A percentile compares a stretch with the other conserved stretches of the same genome.
Evolutionary conservation across 768 basidiomycete genomes (phyloP).

Genomic region (Dendrothele bispora): DNA sequence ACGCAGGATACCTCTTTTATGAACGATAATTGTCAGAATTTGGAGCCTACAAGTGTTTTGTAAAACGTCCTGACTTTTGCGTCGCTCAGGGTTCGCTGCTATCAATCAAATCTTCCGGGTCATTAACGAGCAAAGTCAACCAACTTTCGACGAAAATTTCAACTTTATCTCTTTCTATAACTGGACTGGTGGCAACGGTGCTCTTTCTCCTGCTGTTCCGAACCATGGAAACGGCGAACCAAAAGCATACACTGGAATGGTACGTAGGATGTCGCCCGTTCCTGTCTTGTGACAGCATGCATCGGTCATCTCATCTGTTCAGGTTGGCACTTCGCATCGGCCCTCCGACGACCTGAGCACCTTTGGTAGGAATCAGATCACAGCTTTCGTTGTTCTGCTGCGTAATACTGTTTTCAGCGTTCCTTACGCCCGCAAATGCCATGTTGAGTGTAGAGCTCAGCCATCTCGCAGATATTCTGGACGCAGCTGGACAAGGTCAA

Average conservation of each 20-base stretch:
- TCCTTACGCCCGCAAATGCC: conserved; percentile 77
- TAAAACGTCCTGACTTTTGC: conserved; percentile 5
- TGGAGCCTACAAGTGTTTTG: not conserved
- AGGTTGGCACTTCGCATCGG: conserved; percentile 75
- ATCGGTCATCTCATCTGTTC: conserved; percentile 14
- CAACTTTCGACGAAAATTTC: conserved; percentile 67
- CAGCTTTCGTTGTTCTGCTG: not conserved
- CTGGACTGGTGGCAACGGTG: conserved; percentile 73
- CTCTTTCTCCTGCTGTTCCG: conserved; percentile 60
- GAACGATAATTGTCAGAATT: conserved; percentile 63
- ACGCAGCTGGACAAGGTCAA: conserved; percentile 43
- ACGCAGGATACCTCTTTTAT: conserved; percentile 74
- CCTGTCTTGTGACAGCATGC: no score
- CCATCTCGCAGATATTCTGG: conserved; percentile 60
- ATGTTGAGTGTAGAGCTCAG: conserved; percentile 76
- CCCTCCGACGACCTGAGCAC: conserved; percentile 75
- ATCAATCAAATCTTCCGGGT: conserved; percentile 74
- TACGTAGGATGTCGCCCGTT: conserved; percentile 37
- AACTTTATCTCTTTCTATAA: conserved; percentile 79
- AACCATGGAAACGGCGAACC: conserved; percentile 78
- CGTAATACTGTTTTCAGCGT: conserved; percentile 42
- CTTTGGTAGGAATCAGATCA: conserved; percentile 46
- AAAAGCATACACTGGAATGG: conserved; percentile 67
- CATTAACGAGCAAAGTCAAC: conserved; percentile 74
- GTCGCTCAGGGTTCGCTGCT: conserved; percentile 58